Evolutionary conservation across 2,329 filamentous ascomycete species (phyloP).

Genomic region (Akanthomyces lecanii): DNA sequence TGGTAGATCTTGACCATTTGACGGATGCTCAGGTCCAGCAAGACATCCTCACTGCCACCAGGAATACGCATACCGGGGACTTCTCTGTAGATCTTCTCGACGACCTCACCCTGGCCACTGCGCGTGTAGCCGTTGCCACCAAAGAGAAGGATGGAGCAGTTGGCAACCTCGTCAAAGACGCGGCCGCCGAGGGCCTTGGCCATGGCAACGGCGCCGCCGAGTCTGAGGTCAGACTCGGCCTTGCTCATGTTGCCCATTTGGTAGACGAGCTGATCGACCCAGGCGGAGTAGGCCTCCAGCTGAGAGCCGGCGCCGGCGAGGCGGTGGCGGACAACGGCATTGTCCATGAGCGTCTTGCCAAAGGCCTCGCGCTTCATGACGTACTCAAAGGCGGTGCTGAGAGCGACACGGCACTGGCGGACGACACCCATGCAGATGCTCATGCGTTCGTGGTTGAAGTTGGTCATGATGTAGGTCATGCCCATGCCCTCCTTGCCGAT

Average conservation of each 20-base stretch:
- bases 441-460: constrained; percentile 52
- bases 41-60: constrained; percentile 25
- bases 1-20: constrained; percentile 24
- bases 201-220: constrained; percentile 69
- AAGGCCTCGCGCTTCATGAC: constrained; percentile 35
- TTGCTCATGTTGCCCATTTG: constrained; percentile 59
- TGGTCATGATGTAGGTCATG: constrained; percentile 37
- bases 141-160: constrained; percentile 65
- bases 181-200: constrained; percentile 70
- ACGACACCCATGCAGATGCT: constrained; percentile 18
- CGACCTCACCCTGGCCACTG: constrained; percentile 65
- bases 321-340: constrained; percentile 67
- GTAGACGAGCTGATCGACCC: constrained; percentile 67
- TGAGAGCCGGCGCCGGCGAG: constrained; percentile 64
- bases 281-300: constrained; percentile 65
- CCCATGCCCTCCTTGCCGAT: constrained; percentile 50
- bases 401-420: constrained; percentile 26
- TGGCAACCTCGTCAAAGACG: constrained; percentile 67
- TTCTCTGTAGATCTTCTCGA: constrained; percentile 46
- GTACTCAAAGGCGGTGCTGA: constrained; percentile 32
- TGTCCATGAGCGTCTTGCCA: constrained; percentile 57
- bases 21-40: constrained; percentile 23
- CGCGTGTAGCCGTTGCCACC: constrained; percentile 70
- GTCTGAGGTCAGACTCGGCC: constrained; percentile 55
- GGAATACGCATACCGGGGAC: constrained; percentile 25